Base-by-base conservation (phyloP, 2,329 filamentous ascomycete genomes). In the Aspergillus sp. region DNA sequence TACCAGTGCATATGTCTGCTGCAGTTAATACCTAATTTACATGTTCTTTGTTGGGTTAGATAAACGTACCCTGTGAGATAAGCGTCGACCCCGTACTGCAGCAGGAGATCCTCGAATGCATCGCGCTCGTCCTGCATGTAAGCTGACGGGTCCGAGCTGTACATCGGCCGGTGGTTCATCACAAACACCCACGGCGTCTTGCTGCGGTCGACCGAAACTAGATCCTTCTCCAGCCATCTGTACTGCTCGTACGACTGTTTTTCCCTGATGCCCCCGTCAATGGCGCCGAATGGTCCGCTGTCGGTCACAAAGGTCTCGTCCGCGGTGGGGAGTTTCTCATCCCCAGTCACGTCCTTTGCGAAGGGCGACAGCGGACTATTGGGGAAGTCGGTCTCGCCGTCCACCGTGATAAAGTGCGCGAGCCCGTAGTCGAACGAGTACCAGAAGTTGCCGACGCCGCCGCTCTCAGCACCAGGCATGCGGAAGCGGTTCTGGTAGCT, bases 391-490 rank as follows among this genome's bases (percentile, higher is more conserved):
- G 80, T 83, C 65, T 82, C 80, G 17, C 71, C 74, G 48, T 82
- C 71, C 26, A 83, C 67, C 17, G 75, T 69, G 59, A 82, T 68
- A 57, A 82, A 82, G 64, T 83, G 80, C 2, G 77, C 80, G n/a
- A 81, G 70, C 22, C 80, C 80, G 61, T 82, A 82, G 70, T 83
- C 80, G 62, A 82, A 83, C 1, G 77, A 81, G 68, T 83, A 82
- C 80, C 80, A 82, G 63, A 82, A 79, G 73, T 81, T 82, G 52
- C 77, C 72, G 9, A 81, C 78, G 34, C 80, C 80, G 4, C 77
- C 77, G 9, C 72, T 73, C 61, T 82, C 79, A 1, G 63, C 58
- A 22, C 80, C 80, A 1, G 80, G 78, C 78, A 82, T 82, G 52
- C 76, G 75, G 74, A 82, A 83, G 44, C 80, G 79, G 66, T 82